Evolutionary conservation across 1,284 basidiomycete species (phyloP).

Genomic region (Taiwanofungus camphoratus): DNA sequence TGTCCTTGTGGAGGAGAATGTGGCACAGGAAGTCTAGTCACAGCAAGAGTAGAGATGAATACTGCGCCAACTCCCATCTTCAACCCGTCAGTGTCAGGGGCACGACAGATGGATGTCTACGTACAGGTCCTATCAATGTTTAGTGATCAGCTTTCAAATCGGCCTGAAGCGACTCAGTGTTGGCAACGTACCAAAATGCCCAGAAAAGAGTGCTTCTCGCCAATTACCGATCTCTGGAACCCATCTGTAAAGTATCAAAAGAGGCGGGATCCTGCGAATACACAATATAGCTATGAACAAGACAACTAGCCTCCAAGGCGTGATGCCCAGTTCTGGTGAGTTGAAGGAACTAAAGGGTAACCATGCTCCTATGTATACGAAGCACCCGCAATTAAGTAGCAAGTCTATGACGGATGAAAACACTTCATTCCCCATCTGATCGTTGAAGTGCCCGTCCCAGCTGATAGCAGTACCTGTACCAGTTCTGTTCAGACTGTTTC

Average conservation of each 20-base stretch:
- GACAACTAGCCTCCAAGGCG: constrained; percentile 67
- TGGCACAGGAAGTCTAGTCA: constrained; percentile 60
- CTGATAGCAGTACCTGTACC: constrained; percentile 74
- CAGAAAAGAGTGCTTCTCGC: constrained; percentile 76
- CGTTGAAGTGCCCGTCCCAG: constrained; percentile 92
- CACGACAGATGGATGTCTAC: constrained; percentile 15
- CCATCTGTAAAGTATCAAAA: constrained; percentile 72
- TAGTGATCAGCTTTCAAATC: too few species aligned
- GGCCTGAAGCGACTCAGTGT: too few species aligned
- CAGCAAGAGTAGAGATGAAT: constrained; percentile 79
- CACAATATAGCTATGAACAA: constrained; percentile 64
- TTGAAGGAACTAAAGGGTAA: constrained; percentile 74
- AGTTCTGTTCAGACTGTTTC: neutral
- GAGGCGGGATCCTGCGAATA: constrained; percentile 71
- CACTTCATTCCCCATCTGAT: constrained; percentile 76
- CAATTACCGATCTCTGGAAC: constrained; percentile 82
- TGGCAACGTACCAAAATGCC: constrained; percentile 74
- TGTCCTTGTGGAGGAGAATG: constrained; percentile 54
- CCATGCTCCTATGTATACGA: constrained; percentile 90
- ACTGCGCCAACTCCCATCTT: constrained; percentile 81
- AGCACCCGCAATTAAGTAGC: constrained; percentile 79
- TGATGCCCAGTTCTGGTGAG: constrained; percentile 56
- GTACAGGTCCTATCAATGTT: constrained; percentile 61
- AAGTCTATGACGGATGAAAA: constrained; percentile 90
- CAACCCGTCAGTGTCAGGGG: neutral